Evolutionary conservation across 495 filamentous ascomycete species (phyloP), one percentile per base, ranked within the genome.

Genomic region (Cercophora scortea): DNA sequence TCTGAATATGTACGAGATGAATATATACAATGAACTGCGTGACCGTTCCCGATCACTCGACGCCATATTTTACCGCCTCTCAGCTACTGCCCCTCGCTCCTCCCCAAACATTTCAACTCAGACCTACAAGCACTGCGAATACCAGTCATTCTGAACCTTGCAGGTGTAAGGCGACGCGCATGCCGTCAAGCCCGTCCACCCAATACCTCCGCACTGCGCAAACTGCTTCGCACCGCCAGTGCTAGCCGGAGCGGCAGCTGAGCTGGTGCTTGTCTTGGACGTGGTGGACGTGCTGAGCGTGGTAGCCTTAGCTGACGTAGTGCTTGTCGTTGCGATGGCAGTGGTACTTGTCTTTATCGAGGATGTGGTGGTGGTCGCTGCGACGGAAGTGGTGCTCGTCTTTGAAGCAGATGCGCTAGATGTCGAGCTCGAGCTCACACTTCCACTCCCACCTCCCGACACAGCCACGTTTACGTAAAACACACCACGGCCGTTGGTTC

Each of bases 401-500:
- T 33, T 49, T 15, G 45, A 34, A 16, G 45, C 33, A n/a, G 45
- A 35, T 5, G 52, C 4, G 5, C 25, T 25, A 25, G 25, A 25
- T 25, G 47, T 57, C 15, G 50, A 49, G 7, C 43, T 47, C 16
- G 55, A 9, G 4, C 45, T 58, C 17, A 50, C 50, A 10, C 45
- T 44, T 32, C 40, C 40, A 10, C 49, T 46, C 9, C 49, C 45
- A 0, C 56, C 54, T 1, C 57, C 53, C 3, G 45, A 32, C 0
- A 63, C 54, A 9, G 42, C 49, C 8, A 61, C 66, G 55, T 69
- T 59, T 10, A 67, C 78, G 53, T 73, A 80, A 32, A 83, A 71
- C 6, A 80, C 78, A 38, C 79, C 79, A 3, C 79, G 70, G 0
- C 80, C 80, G 43, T 83, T 82, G 0, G 79, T 82, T 1, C 79